phyloP scores from a whole-genome alignment of 2,329 filamentous ascomycete species.

The Alternaria sp. region DNA sequence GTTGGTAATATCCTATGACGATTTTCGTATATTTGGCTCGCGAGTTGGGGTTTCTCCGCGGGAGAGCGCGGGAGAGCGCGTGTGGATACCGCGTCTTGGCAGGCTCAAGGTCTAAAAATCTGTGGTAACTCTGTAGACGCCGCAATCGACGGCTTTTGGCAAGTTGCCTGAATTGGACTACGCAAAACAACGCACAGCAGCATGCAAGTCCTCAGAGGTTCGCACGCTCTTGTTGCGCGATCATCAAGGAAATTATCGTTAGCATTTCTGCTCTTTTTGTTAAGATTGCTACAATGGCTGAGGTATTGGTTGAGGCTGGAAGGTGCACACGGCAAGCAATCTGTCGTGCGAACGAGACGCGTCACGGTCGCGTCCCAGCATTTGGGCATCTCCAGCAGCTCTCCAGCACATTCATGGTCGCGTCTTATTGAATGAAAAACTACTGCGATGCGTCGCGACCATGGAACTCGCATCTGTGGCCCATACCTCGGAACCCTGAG shows the following conservation, averaged over 20 bases:
- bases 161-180: not conserved
- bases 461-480: too few species aligned
- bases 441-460: too few species aligned
- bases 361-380: not conserved
- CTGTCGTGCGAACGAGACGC: not conserved
- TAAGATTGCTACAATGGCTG: not conserved
- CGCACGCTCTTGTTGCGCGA: not conserved
- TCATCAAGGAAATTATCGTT: not conserved
- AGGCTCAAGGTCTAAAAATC: not conserved
- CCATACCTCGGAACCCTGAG: too few species aligned
- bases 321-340: not conserved
- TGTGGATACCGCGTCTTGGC: not conserved
- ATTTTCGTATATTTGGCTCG: not conserved
- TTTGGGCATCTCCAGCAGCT: not conserved
- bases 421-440: too few species aligned
- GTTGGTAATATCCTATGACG: not conserved
- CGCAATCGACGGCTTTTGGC: not conserved
- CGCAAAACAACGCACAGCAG: not conserved
- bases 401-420: not conserved
- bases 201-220: not conserved
- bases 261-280: not conserved
- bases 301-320: not conserved
- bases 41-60: not conserved
- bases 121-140: not conserved
- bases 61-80: not conserved